Conservation (phyloP, 306 rosid species). For the Albizia julibrissin region DNA sequence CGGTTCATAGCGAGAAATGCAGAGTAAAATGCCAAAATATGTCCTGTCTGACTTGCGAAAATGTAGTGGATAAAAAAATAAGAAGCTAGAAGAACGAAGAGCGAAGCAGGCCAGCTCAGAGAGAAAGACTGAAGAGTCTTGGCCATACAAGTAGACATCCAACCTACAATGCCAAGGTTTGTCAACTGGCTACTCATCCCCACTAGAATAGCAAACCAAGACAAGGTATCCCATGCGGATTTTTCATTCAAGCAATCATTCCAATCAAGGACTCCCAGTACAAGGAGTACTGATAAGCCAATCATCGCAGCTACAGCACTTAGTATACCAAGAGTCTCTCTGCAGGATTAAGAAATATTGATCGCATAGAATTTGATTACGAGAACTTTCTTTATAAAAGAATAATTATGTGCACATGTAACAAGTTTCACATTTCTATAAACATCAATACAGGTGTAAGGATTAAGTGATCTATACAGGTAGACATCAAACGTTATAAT, state of each 20-base stretch:
- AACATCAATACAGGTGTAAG: background rate
- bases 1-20: constrained; percentile 91
- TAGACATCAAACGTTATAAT: background rate
- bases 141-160: constrained; percentile 85
- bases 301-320: constrained; percentile 93
- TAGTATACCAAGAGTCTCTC: constrained; percentile 68
- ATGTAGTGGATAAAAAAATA: constrained; percentile 93
- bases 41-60: constrained; percentile 97
- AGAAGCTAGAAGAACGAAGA: constrained; percentile 78
- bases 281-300: constrained; percentile 80
- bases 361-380: constrained; percentile 25
- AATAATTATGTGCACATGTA: constrained; percentile 14
- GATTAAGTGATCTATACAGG: constrained; percentile 11
- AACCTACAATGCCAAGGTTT: constrained; percentile 71
- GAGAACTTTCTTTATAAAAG: constrained; percentile 15
- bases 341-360: constrained; percentile 39
- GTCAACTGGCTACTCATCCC: constrained; percentile 95
- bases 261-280: constrained; percentile 89
- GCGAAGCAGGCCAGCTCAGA: constrained; percentile 82
- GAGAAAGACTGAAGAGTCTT: constrained; percentile 57
- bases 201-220: constrained; percentile 92
- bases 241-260: constrained; percentile 84
- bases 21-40: constrained; percentile 82
- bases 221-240: constrained; percentile 96
- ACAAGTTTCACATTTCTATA: constrained; percentile 2